Evolutionary conservation across 73 alveolate species (phyloP).

Genomic region (Paramecium octaurelia): DNA sequence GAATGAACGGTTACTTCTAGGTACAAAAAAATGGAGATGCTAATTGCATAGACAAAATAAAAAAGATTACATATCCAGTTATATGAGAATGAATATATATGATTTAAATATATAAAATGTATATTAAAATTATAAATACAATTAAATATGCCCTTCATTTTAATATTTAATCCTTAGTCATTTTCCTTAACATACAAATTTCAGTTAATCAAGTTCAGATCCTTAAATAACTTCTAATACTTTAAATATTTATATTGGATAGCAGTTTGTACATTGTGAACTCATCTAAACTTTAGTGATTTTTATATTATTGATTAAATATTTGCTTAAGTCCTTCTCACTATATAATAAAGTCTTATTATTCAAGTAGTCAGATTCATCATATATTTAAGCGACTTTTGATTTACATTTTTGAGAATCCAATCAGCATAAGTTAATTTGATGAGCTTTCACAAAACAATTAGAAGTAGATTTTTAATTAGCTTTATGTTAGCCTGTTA

Average conservation of each 20-base stretch:
- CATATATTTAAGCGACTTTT: slow-evolving; percentile 81
- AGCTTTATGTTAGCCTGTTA: slow-evolving; percentile 85
- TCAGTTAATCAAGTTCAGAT: neutral
- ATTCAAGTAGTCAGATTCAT: slow-evolving; percentile 93
- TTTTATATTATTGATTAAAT: no score
- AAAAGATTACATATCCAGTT: slow-evolving; percentile 5
- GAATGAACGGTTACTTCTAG: slow-evolving; percentile 46
- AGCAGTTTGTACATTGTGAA: slow-evolving; percentile 84
- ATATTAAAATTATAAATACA: no score
- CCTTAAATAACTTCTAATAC: neutral
- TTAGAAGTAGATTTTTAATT: slow-evolving; percentile 90
- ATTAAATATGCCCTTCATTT: no score
- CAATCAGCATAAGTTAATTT: slow-evolving; percentile 86
- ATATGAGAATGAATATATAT: neutral
- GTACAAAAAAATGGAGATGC: neutral
- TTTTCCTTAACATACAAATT: neutral
- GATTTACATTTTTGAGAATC: slow-evolving; percentile 82
- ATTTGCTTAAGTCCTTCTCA: slow-evolving; percentile 55
- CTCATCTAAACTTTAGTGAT: slow-evolving; percentile 65
- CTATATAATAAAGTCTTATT: no score
- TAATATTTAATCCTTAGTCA: neutral
- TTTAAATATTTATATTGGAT: neutral
- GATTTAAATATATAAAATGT: neutral
- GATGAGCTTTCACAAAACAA: slow-evolving; percentile 88
- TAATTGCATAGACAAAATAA: neutral